Conservation (phyloP, 257 asterid genomes). For the Nicotiana sylvestris region DNA sequence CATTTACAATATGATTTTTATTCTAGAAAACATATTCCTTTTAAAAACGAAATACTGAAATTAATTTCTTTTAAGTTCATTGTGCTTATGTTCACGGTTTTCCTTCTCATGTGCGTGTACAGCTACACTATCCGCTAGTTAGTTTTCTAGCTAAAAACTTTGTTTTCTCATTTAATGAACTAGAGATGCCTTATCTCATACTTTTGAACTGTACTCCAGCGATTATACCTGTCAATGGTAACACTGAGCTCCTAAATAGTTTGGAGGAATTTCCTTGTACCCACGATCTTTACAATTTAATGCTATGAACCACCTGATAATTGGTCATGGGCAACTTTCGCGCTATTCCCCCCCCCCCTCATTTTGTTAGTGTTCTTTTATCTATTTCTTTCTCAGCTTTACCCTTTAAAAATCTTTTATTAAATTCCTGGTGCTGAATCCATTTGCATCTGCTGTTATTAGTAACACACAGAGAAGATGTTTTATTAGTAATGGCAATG, state of each 20-base stretch:
- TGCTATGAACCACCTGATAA: neutral
- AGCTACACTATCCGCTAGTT: neutral
- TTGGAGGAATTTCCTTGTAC: neutral
- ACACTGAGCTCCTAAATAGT: neutral
- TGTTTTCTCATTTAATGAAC: neutral
- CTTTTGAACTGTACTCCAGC: neutral
- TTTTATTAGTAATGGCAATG: neutral
- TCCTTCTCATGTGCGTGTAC: neutral
- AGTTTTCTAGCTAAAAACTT: neutral
- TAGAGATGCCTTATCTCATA: neutral
- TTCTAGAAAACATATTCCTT: neutral
- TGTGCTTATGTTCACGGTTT: neutral
- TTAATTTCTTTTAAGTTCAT: neutral
- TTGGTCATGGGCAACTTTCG: neutral
- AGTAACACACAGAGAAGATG: neutral
- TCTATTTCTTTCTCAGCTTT: neutral
- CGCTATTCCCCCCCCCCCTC: too few relatives aligned
- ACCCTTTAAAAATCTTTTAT: neutral
- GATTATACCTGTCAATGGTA: neutral
- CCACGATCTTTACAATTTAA: neutral
- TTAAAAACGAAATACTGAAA: neutral
- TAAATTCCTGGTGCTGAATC: too few relatives aligned
- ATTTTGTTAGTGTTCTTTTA: neutral
- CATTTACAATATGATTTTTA: neutral
- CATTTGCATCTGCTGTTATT: neutral